These are phyloP conservation scores for Hysterium pulicare DNA, from an alignment of 2,329 filamentous ascomycete species.

Conservation along the genomic window DNA sequence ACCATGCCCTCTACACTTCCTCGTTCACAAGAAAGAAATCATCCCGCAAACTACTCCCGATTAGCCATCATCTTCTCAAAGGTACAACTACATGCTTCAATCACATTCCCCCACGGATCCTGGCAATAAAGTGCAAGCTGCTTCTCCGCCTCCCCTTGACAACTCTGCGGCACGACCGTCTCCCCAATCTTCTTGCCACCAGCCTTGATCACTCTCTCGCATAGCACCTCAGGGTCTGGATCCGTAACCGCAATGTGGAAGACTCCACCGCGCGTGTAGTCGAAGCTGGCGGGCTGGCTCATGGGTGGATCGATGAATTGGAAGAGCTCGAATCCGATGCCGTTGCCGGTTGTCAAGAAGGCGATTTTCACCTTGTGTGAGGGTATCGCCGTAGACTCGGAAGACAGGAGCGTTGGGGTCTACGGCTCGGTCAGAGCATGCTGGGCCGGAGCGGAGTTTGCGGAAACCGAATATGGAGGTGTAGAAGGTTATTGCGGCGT, in stretches of 20 bases:
- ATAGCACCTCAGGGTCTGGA: conserved; percentile 25
- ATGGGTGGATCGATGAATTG: conserved; percentile 26
- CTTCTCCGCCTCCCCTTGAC: conserved; percentile 13
- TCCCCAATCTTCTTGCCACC: conserved; percentile 29
- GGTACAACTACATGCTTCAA: conserved; percentile 20
- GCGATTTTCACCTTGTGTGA: conserved; percentile 28
- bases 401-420: conserved; percentile 22
- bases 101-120: conserved; percentile 29
- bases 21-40: no score
- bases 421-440: conserved; percentile 7
- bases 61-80: conserved; percentile 20
- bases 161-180: no score
- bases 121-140: conserved; percentile 20
- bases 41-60: conserved; percentile 6
- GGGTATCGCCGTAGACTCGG: conserved; percentile 23
- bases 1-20: conserved; percentile 7
- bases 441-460: conserved; percentile 6
- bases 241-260: conserved; percentile 35
- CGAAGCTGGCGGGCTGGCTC: conserved; percentile 11
- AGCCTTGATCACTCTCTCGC: conserved; percentile 18
- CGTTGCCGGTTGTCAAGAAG: conserved; percentile 31
- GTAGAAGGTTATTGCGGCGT: conserved; percentile 20
- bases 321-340: conserved; percentile 34
- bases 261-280: conserved; percentile 28
- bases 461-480: conserved; percentile 17